phyloP scores from a whole-genome alignment of 2,329 filamentous ascomycete genomes.

The Rosellinia necatrix region DNA sequence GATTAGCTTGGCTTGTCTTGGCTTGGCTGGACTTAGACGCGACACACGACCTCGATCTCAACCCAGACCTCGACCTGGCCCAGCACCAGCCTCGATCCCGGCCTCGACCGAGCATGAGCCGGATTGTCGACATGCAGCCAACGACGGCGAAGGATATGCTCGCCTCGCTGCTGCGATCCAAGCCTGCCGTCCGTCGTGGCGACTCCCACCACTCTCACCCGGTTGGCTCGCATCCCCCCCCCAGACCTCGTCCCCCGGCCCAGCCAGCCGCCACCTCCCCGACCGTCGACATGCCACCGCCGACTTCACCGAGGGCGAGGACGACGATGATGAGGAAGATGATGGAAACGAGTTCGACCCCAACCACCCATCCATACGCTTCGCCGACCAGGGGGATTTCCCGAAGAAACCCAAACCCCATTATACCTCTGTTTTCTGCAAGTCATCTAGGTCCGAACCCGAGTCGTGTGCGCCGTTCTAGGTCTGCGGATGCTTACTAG shows the following conservation, averaged over 20 bases:
- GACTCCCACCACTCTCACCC: constrained; percentile 33
- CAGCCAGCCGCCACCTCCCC: constrained; percentile 42
- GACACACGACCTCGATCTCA: constrained; percentile 12
- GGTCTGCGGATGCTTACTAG: constrained; percentile 9
- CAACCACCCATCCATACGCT: constrained; percentile 39
- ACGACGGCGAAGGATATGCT: constrained; percentile 41
- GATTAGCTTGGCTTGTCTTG: constrained; percentile 23
- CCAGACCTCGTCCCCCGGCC: constrained; percentile 37
- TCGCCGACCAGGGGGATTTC: constrained; percentile 47
- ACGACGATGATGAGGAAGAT: constrained; percentile 67
- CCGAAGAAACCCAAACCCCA: constrained; percentile 35
- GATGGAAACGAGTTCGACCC: constrained; percentile 41
- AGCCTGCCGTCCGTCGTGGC: constrained; percentile 31
- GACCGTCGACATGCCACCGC: constrained; percentile 60
- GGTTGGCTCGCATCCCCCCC: constrained; percentile 34
- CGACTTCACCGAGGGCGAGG: constrained; percentile 69
- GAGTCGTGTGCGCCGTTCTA: background rate
- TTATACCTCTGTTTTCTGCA: constrained; percentile 80
- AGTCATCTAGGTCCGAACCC: constrained; percentile 68
- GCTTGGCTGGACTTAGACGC: constrained; percentile 28
- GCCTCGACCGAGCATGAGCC: constrained; percentile 18
- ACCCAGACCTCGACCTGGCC: constrained; percentile 4
- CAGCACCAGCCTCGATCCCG: constrained; percentile 10
- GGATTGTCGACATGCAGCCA: constrained; percentile 34
- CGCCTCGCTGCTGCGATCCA: constrained; percentile 39